A percentile compares a stretch with the other conserved stretches of the same genome.
phyloP scores from a whole-genome alignment of 2,329 filamentous ascomycete genomes.

The Ascocoryne sarcoides region DNA sequence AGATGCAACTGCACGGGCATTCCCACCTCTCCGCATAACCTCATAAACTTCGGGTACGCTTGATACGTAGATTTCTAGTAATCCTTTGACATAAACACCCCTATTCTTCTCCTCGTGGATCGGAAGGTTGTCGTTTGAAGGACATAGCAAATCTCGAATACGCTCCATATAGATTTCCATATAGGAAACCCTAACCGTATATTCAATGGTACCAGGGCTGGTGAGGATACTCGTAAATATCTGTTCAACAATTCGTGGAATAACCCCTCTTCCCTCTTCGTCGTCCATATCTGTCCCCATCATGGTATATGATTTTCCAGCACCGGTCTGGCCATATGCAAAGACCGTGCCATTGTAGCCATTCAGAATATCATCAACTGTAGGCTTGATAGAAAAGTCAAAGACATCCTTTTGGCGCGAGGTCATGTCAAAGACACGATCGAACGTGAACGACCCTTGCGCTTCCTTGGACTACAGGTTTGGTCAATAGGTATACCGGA shows the following conservation, averaged over 20 bases:
- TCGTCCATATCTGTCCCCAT: constrained; percentile 95
- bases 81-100: constrained; percentile 92
- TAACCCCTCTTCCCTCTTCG: constrained; percentile 80
- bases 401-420: constrained; percentile 90
- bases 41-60: constrained; percentile 95
- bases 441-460: constrained; percentile 85
- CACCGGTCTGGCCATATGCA: constrained; percentile 95
- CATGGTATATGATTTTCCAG: constrained; percentile 99
- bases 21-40: constrained; percentile 88
- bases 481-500: constrained; percentile 21
- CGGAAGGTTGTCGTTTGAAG: constrained; percentile 90
- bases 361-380: constrained; percentile 96
- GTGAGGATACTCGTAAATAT: constrained; percentile 93
- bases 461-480: constrained; percentile 66
- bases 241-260: constrained; percentile 93
- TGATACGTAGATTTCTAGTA: constrained; percentile 91
- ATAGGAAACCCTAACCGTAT: constrained; percentile 96
- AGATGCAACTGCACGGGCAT: constrained; percentile 81
- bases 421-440: constrained; percentile 92
- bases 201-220: constrained; percentile 89
- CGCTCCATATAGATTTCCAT: constrained; percentile 99
- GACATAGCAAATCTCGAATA: constrained; percentile 85
- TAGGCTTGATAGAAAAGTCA: constrained; percentile 92
- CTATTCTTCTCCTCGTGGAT: constrained; percentile 97
- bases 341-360: constrained; percentile 99